phyloP scores from a whole-genome alignment of 2,329 filamentous ascomycete species.

The Purpureocillium lavendulum region DNA sequence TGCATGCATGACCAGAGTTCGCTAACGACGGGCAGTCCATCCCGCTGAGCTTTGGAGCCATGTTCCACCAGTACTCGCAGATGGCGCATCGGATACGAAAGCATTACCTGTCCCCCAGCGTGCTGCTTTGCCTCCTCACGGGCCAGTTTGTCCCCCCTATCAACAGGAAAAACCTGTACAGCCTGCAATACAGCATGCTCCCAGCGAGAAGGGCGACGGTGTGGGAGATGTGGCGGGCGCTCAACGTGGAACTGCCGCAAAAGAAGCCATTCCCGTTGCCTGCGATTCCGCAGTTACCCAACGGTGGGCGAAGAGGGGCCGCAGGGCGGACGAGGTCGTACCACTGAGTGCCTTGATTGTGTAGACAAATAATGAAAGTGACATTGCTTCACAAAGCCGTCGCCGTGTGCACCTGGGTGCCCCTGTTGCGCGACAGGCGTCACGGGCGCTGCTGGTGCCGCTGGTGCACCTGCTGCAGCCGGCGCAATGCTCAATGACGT shows the following conservation, averaged over 20 bases:
- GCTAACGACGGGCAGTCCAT: slow-evolving; percentile 55
- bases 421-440: too few species aligned
- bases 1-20: background rate
- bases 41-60: slow-evolving; percentile 80
- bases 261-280: slow-evolving; percentile 32
- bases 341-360: slow-evolving; percentile 2
- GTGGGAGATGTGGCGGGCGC: slow-evolving; percentile 72
- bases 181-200: slow-evolving; percentile 95
- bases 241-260: slow-evolving; percentile 44
- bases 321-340: slow-evolving; percentile 17
- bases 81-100: slow-evolving; percentile 86
- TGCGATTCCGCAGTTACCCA: slow-evolving; percentile 22
- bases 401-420: background rate
- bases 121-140: slow-evolving; percentile 79
- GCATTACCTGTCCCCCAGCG: slow-evolving; percentile 85
- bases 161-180: slow-evolving; percentile 89
- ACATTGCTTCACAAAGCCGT: too few species aligned
- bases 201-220: slow-evolving; percentile 74
- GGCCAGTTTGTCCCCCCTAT: slow-evolving; percentile 93
- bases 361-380: background rate
- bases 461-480: too few species aligned
- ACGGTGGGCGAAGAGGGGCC: slow-evolving; percentile 18
- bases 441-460: too few species aligned
- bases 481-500: too few species aligned
- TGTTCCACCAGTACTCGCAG: slow-evolving; percentile 97